These are phyloP conservation scores for Aspergillus neoniger DNA, from an alignment of 2,329 filamentous ascomycete genomes.

Conservation along the genomic window DNA sequence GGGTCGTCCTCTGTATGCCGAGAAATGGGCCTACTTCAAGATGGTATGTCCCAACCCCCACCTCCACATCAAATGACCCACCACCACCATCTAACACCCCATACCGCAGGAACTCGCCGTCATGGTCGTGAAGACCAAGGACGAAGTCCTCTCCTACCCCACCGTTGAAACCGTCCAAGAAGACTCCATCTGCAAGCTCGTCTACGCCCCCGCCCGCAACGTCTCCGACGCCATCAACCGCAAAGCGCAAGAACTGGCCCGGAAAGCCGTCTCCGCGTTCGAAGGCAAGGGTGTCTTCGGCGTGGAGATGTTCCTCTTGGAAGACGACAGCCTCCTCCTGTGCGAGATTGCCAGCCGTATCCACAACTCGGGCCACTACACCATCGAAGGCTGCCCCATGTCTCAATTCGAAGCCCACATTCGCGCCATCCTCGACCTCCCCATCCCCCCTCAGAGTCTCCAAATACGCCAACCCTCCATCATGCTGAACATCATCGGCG, in stretches of 20 bases:
- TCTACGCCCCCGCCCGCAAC: conserved; percentile 78
- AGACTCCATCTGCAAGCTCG: conserved; percentile 91
- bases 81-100: conserved; percentile 15
- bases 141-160: conserved; percentile 74
- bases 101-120: conserved; percentile 71
- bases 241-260: conserved; percentile 73
- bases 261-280: conserved; percentile 75
- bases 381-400: conserved; percentile 84
- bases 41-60: conserved; percentile 46
- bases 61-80: neutral
- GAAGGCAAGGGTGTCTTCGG: conserved; percentile 92
- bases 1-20: conserved; percentile 74
- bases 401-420: conserved; percentile 94
- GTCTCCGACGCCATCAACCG: conserved; percentile 63
- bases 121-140: conserved; percentile 89
- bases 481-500: conserved; percentile 58
- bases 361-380: conserved; percentile 94
- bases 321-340: conserved; percentile 71
- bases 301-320: conserved; percentile 89
- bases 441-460: conserved; percentile 57
- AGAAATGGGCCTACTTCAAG: conserved; percentile 83
- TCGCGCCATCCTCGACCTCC: conserved; percentile 73
- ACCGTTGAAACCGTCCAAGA: conserved; percentile 94
- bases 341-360: conserved; percentile 84
- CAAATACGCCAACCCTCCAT: conserved; percentile 51